Base-by-base conservation (phyloP, 1,284 basidiomycete genomes). In the Boletellus deceptivus region DNA sequence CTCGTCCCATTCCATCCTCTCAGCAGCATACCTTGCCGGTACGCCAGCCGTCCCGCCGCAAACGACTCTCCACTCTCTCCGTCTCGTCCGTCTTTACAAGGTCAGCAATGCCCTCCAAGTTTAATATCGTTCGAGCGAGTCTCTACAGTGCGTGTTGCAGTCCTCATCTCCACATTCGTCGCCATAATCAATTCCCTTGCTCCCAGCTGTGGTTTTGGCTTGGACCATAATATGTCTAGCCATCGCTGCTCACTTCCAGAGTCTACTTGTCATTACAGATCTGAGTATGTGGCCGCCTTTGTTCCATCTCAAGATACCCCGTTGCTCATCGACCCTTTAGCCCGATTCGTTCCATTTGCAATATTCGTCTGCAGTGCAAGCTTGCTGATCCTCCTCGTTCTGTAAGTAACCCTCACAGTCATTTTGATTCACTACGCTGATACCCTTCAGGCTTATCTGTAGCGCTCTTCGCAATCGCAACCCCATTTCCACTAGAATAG, bases 271-370 rank as follows among this genome's bases (percentile, higher is more conserved):
- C 55, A 74, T 86, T 57, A 87, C 85, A 52, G 86, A 90, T 70
- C 83, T 90, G 65, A 90, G 87, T 90, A 67, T 69, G 86, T 72
- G 8, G 16, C 24, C 10, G 42, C 10, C 27, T 11, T 24, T 27
- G 14, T 27, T 29, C 47, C 22, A 42, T 37, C 40, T 31, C 33
- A 24, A 35, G 17, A 27, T 35, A 8, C 39, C 13, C 37, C 46
- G n/a, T 57, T 43, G 6, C 24, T 58, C 29, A 53, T 40, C 17
- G 34, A 31, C 14, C 37, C 46, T 29, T 34, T 55, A 91, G 89
- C 88, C 72, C 86, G 82, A 73, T 91, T 91, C 65, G 82, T 91
- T 43, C 89, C 89, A 17, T 88, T 90, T 60, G 83, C 88, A 51
- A 80, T 91, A 63, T 91, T 91, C 59, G 86, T 89, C 39, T 87